Conservation (phyloP, 164 flowering plant species). For the Santalum album region DNA sequence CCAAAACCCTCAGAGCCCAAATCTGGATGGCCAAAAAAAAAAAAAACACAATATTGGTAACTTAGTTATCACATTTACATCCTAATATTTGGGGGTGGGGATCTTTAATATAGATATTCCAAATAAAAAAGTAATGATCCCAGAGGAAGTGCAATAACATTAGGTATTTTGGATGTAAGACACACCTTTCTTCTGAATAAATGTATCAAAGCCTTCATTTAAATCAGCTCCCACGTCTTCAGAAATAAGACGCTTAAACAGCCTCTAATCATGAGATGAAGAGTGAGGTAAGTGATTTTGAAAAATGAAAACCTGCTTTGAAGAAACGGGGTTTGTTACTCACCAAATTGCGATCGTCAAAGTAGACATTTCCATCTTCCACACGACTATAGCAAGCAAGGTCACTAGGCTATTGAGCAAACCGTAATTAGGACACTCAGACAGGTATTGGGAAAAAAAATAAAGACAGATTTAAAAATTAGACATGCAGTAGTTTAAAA, state of each 20-base stretch:
- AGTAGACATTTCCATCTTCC: conserved; percentile 82
- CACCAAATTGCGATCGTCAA: conserved; percentile 91
- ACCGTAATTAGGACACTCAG: conserved; percentile 2
- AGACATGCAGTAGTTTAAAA: no score
- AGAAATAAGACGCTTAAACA: conserved; percentile 72
- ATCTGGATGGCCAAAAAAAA: conserved; percentile 42
- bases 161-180: background rate
- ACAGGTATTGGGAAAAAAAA: conserved; percentile 4
- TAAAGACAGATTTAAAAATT: no score
- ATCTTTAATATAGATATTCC: no score
- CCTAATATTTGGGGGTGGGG: no score
- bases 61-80: no score
- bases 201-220: conserved; percentile 84
- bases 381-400: conserved; percentile 87
- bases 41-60: conserved; percentile 1
- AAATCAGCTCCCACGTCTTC: conserved; percentile 89
- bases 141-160: background rate
- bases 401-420: conserved; percentile 61
- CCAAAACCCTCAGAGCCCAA: conserved; percentile 86
- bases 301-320: background rate
- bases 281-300: conserved; percentile 5
- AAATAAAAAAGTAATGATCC: no score
- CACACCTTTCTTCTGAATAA: conserved; percentile 65
- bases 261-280: conserved; percentile 45
- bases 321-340: conserved; percentile 15